Evolutionary conservation across 2,329 filamentous ascomycete species (phyloP).

Genomic region (Trichoderma sp.): DNA sequence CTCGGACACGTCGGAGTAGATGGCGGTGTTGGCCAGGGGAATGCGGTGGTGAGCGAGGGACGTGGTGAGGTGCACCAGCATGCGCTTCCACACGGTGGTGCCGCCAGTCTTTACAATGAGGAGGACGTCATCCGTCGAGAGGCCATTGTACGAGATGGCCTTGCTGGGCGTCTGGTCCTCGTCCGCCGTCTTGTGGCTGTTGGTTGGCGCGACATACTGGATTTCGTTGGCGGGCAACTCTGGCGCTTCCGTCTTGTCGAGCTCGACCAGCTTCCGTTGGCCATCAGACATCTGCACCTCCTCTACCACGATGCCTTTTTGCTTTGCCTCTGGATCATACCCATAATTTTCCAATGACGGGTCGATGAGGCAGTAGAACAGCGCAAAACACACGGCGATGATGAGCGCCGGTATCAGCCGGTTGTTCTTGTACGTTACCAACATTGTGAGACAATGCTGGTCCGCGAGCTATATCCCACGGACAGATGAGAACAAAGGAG

Average conservation of each 20-base stretch:
- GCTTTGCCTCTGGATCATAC: slow-evolving; percentile 1
- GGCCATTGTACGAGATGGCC: slow-evolving; percentile 23
- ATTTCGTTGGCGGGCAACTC: slow-evolving; percentile 1
- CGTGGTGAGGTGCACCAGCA: slow-evolving; percentile 34
- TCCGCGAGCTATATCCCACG: neutral
- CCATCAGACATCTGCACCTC: slow-evolving; percentile 5
- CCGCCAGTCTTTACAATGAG: slow-evolving; percentile 36
- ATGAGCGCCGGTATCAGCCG: slow-evolving; percentile 34
- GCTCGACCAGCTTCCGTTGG: neutral
- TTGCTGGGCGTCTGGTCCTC: slow-evolving; percentile 7
- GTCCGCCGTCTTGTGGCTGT: slow-evolving; percentile 4
- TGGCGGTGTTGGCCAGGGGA: slow-evolving; percentile 30
- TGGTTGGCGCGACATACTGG: slow-evolving; percentile 14
- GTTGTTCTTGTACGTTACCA: slow-evolving; percentile 35
- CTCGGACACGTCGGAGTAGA: slow-evolving; percentile 34
- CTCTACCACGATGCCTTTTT: slow-evolving; percentile 16
- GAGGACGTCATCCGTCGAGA: slow-evolving; percentile 32
- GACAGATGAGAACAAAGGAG: no score
- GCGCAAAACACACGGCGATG: slow-evolving; percentile 31
- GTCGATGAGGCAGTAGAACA: slow-evolving; percentile 32
- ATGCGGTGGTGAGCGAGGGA: slow-evolving; percentile 29
- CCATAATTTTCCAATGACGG: slow-evolving; percentile 30
- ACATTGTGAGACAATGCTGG: slow-evolving; percentile 26
- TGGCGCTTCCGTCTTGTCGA: neutral
- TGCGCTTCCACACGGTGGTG: slow-evolving; percentile 35